Evolutionary conservation across 1,284 basidiomycete genomes (phyloP), one percentile per base, ranked within the genome.

Genomic region (Ganoderma meredithae): DNA sequence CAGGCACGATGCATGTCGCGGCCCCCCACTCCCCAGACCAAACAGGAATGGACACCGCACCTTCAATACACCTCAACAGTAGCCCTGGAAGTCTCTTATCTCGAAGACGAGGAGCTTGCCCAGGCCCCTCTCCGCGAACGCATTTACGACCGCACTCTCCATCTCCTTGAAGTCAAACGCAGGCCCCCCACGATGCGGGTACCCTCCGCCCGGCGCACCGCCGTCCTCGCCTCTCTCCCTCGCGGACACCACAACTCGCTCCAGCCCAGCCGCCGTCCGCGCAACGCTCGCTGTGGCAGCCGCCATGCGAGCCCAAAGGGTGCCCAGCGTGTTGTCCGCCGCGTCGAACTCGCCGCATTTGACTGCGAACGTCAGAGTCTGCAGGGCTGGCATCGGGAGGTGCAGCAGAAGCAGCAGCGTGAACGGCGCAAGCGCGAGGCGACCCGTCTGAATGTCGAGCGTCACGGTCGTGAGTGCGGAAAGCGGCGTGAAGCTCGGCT

Each of bases 371-470:
- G 61, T 52, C 49, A 72, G 65, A 15, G 56, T 61, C 62, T 62
- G 68, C 31, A 72, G 67, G 36, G 69, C 65, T 56, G 69, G 69
- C 25, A 59, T 64, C 17, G 63, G 56, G 2, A 72, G 71, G 41
- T 65, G 67, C 33, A 67, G 61, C 47, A 72, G 69, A 17, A 72
- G 60, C 43, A 65, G 65, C 27, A 72, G 69, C 49, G 63, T 69
- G 65, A 70, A 72, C 1, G 71, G 71, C n/a, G 67, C 60, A 10
- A 55, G 63, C 49, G 67, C 64, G 65, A 70, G 62, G 7, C 71
- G 71, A 6, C 62, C 55, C 36, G 65, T 70, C 62, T 68, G 67
- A 47, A 72, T 64, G 62, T 72, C 69, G 39, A 72, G 67, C 25
- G 71, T 72, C 63, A 72, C 65, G 22, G 69, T 62, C 2, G 47